Evolutionary conservation across 306 rosid genomes (phyloP).

Genomic region (Trifolium dubium): DNA sequence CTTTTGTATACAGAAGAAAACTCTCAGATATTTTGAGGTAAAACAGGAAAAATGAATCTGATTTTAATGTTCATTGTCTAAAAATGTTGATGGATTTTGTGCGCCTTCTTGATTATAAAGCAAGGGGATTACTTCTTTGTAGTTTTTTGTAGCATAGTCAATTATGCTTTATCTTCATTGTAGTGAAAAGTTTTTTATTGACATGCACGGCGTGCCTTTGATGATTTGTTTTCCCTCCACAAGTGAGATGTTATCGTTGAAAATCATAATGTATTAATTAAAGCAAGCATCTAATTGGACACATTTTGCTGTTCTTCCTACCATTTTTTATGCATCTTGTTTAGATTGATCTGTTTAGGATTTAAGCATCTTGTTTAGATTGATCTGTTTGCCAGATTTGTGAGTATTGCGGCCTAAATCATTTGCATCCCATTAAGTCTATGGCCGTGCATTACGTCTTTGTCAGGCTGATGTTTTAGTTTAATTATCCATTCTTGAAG

Average conservation of each 20-base stretch:
- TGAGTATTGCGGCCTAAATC: not conserved
- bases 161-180: constrained; percentile 39
- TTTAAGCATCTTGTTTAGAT: too few relatives aligned
- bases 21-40: constrained; percentile 39
- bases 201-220: constrained; percentile 40
- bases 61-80: constrained; percentile 35
- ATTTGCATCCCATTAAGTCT: not conserved
- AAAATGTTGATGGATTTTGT: constrained; percentile 39
- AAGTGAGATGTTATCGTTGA: constrained; percentile 40
- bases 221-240: constrained; percentile 36
- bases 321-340: constrained; percentile 31
- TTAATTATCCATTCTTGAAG: not conserved
- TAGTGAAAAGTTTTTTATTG: constrained; percentile 37
- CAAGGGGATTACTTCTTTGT: constrained; percentile 38
- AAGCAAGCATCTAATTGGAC: constrained; percentile 34
- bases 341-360: too few relatives aligned
- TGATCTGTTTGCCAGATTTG: not conserved
- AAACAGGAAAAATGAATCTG: constrained; percentile 25
- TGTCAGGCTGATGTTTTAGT: not conserved
- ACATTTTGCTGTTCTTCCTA: constrained; percentile 15
- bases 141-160: constrained; percentile 35
- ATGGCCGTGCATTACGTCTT: not conserved
- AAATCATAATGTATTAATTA: constrained; percentile 39
- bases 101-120: constrained; percentile 43
- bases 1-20: constrained; percentile 33